These are phyloP conservation scores for Komagataella phaffii DNA, from an alignment of 805 yeast species.

Conservation along the genomic window DNA sequence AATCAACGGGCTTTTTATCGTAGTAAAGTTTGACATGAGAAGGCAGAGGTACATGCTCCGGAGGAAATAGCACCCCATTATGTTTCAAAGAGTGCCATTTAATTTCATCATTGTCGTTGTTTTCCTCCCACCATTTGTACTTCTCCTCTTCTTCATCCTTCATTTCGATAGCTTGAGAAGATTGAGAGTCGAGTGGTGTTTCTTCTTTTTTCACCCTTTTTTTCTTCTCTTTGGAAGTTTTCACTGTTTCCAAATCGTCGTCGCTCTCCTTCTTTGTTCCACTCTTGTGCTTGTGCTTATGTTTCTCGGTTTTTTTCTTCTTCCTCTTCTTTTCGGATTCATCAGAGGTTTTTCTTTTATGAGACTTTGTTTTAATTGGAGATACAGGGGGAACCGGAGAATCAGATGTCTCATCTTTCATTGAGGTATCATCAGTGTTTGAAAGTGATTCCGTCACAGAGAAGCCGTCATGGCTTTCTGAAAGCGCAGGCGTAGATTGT, in stretches of 20 bases:
- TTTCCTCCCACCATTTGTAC: constrained; percentile 79
- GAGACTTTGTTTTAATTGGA: not conserved
- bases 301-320: not conserved
- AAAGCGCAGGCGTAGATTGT: not conserved
- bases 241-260: not conserved
- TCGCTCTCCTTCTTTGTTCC: not conserved
- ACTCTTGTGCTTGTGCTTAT: constrained; percentile 1
- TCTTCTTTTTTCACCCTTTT: constrained; percentile 4
- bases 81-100: constrained; percentile 86
- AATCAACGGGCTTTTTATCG: constrained; percentile 58
- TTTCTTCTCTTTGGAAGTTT: not conserved
- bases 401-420: not conserved
- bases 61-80: constrained; percentile 88
- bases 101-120: constrained; percentile 55
- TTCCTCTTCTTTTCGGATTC: not conserved
- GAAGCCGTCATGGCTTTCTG: not conserved
- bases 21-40: constrained; percentile 60
- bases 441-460: not conserved
- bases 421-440: not conserved
- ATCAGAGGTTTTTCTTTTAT: not conserved
- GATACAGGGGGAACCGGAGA: not conserved
- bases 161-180: not conserved
- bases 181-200: not conserved
- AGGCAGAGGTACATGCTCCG: constrained; percentile 81
- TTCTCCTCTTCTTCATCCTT: constrained; percentile 36